A percentile compares a stretch with the other conserved stretches of the same genome.
These are phyloP conservation scores for Pugionium dolabratum DNA, from an alignment of 345 rosid species.

Conservation along the genomic window DNA sequence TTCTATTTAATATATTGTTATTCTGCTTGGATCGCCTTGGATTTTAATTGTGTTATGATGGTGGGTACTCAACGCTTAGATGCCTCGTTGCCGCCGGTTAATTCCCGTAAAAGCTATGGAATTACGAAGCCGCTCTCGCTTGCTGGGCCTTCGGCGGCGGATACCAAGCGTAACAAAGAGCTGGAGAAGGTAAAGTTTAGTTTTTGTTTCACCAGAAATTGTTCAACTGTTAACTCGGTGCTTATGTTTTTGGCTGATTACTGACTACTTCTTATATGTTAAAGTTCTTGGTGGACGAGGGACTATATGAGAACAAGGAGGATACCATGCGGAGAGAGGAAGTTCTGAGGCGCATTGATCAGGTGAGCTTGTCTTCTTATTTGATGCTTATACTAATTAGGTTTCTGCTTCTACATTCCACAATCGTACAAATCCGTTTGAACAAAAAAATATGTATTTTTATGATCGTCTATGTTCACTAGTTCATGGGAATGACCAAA, in stretches of 20 bases:
- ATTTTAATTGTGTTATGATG: slow-evolving; percentile 40
- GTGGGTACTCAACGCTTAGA: slow-evolving; percentile 53
- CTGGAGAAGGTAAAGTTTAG: slow-evolving; percentile 57
- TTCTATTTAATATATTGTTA: slow-evolving; percentile 6
- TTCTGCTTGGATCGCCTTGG: slow-evolving; percentile 29
- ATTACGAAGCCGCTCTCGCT: slow-evolving; percentile 82
- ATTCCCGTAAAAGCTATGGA: slow-evolving; percentile 48
- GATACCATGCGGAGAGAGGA: slow-evolving; percentile 69
- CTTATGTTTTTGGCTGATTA: slow-evolving; percentile 4
- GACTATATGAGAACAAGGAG: slow-evolving; percentile 77
- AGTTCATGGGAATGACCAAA: too few relatives aligned
- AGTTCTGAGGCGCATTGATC: slow-evolving; percentile 64
- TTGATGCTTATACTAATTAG: too few relatives aligned
- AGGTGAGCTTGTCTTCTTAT: slow-evolving; percentile 44
- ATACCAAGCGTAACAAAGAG: slow-evolving; percentile 61
- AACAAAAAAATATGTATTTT: slow-evolving; percentile 2
- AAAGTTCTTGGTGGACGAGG: slow-evolving; percentile 66
- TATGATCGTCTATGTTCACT: background rate
- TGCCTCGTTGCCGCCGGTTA: slow-evolving; percentile 38
- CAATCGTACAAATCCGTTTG: background rate
- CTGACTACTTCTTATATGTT: slow-evolving; percentile 9
- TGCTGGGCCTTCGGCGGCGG: slow-evolving; percentile 72
- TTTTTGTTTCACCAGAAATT: slow-evolving; percentile 1
- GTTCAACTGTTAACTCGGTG: background rate
- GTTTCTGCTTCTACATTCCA: background rate